Evolutionary conservation across 1,284 basidiomycete genomes (phyloP).

Genomic region (Leccinum solheimii): DNA sequence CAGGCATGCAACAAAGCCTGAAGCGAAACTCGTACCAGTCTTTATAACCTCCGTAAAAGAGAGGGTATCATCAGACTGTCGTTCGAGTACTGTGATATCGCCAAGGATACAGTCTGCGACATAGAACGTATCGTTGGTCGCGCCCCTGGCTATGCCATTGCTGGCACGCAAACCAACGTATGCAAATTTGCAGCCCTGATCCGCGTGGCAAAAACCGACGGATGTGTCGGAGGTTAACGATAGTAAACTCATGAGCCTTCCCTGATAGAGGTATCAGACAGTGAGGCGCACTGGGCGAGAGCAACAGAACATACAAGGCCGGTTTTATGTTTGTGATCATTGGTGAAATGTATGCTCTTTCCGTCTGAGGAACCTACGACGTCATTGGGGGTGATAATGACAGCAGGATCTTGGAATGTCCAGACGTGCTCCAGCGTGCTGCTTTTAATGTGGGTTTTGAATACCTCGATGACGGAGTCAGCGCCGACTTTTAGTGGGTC

Average conservation of each 20-base stretch:
- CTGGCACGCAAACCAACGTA: constrained; percentile 43
- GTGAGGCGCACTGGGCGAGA: background rate
- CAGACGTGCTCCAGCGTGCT: constrained; percentile 50
- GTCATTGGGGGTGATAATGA: constrained; percentile 71
- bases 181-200: constrained; percentile 59
- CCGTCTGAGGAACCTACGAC: constrained; percentile 63
- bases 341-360: constrained; percentile 66
- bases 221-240: constrained; percentile 41
- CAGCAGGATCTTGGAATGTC: constrained; percentile 54
- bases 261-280: constrained; percentile 14
- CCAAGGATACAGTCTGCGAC: constrained; percentile 47
- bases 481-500: constrained; percentile 54
- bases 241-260: constrained; percentile 39
- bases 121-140: constrained; percentile 52
- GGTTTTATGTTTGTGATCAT: constrained; percentile 58
- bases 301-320: constrained; percentile 42
- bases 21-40: constrained; percentile 37
- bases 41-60: constrained; percentile 47
- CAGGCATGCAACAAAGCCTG: background rate
- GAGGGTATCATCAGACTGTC: constrained; percentile 55
- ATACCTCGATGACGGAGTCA: constrained; percentile 72
- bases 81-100: constrained; percentile 51
- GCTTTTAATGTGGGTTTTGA: constrained; percentile 53
- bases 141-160: constrained; percentile 58
- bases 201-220: constrained; percentile 59